Percentiles rank a stretch among this genome's conserved stretches.
Conservation (phyloP, 345 rosid species). For the Zanthoxylum bungeanum region DNA sequence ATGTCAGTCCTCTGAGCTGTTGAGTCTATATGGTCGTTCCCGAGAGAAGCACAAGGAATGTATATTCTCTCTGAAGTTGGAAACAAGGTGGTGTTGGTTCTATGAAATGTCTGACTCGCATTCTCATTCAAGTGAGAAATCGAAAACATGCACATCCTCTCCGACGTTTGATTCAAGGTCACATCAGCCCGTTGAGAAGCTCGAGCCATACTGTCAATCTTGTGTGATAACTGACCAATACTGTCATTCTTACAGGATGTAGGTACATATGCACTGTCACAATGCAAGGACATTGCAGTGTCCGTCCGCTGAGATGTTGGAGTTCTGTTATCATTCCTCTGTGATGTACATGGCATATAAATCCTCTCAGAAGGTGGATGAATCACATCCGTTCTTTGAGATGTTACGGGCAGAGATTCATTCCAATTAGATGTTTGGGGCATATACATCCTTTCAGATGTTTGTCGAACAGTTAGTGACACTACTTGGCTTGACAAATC, state of each 20-base stretch:
- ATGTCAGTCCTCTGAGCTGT: slow-evolving; percentile 22
- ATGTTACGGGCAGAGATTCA: slow-evolving; percentile 20
- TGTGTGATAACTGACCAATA: slow-evolving; percentile 14
- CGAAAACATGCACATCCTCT: slow-evolving; percentile 25
- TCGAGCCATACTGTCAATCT: slow-evolving; percentile 16
- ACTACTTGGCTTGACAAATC: slow-evolving; percentile 21
- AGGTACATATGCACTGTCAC: slow-evolving; percentile 16
- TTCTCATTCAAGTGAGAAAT: slow-evolving; percentile 24
- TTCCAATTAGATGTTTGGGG: slow-evolving; percentile 29
- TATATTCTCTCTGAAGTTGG: slow-evolving; percentile 30
- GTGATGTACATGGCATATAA: slow-evolving; percentile 18
- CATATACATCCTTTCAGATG: slow-evolving; percentile 25
- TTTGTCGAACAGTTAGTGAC: slow-evolving; percentile 15
- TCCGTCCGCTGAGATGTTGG: slow-evolving; percentile 21
- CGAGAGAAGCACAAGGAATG: slow-evolving; percentile 22
- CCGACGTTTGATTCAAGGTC: slow-evolving; percentile 18
- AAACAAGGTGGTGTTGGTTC: slow-evolving; percentile 22
- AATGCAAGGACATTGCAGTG: slow-evolving; percentile 12
- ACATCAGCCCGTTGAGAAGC: slow-evolving; percentile 12
- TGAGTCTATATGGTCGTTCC: slow-evolving; percentile 26
- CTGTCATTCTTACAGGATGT: slow-evolving; percentile 20
- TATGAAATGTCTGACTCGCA: slow-evolving; percentile 28
- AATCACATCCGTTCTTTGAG: slow-evolving; percentile 23
- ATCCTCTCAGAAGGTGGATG: slow-evolving; percentile 20
- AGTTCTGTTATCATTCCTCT: slow-evolving; percentile 14